phyloP scores from a whole-genome alignment of 2,329 filamentous ascomycete genomes.

The Orbilia brochopaga region DNA sequence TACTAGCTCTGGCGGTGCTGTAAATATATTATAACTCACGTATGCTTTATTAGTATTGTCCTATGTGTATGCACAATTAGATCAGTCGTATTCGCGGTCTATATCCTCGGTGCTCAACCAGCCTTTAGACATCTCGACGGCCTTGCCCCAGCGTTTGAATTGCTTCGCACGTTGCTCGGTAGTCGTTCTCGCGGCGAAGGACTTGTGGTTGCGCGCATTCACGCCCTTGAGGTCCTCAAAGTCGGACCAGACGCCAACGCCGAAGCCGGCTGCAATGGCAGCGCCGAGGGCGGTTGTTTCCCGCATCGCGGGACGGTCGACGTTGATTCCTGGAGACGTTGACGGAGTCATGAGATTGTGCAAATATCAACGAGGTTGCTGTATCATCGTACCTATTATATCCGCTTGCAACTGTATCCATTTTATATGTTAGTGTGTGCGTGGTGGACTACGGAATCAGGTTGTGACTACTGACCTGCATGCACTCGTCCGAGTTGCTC shows the following conservation, averaged over 20 bases:
- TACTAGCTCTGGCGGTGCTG: too few relatives aligned
- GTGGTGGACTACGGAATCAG: too few relatives aligned
- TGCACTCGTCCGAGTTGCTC: conserved; percentile 84
- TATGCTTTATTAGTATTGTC: too few relatives aligned
- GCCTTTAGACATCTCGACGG: conserved; percentile 42
- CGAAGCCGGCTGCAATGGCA: conserved; percentile 83
- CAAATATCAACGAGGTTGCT: background rate
- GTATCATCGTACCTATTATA: conserved; percentile 64
- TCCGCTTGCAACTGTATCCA: conserved; percentile 76
- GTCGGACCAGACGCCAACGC: conserved; percentile 16
- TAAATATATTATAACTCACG: too few relatives aligned
- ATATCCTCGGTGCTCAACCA: conserved; percentile 48
- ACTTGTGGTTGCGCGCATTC: conserved; percentile 33
- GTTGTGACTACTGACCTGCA: conserved; percentile 66
- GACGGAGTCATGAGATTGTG: background rate
- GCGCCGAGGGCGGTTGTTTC: conserved; percentile 89
- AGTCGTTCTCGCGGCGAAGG: conserved; percentile 26
- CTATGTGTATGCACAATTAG: too few relatives aligned
- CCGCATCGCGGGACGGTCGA: conserved; percentile 84
- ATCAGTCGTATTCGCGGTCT: conserved; percentile 38
- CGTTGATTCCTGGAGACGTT: conserved; percentile 67
- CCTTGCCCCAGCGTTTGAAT: conserved; percentile 40
- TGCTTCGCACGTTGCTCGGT: conserved; percentile 2
- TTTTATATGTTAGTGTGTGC: conserved; percentile 35
- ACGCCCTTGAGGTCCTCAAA: conserved; percentile 22